Percentiles rank a stretch among this genome's conserved stretches.
Conservation (phyloP, 306 rosid species). For the Cucurbita maxima region DNA sequence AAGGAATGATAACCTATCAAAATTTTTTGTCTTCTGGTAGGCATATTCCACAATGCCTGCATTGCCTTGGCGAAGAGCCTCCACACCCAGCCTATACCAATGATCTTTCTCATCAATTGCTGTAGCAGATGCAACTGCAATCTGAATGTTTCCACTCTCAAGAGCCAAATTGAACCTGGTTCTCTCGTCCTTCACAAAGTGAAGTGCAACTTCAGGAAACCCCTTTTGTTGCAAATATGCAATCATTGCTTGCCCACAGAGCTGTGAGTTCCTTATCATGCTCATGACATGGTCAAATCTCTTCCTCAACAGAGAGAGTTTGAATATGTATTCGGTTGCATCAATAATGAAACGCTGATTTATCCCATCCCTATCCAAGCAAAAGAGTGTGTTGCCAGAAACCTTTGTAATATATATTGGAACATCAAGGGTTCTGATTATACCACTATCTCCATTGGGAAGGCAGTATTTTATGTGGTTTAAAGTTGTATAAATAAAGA, state of each 20-base stretch:
- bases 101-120: conserved; percentile 87
- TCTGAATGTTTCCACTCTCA: conserved; percentile 89
- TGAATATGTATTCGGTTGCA: conserved; percentile 77
- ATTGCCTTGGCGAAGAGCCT: conserved; percentile 93
- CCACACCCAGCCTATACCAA: conserved; percentile 85
- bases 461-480: conserved; percentile 87
- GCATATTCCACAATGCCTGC: conserved; percentile 86
- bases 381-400: conserved; percentile 55
- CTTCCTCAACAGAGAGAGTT: conserved; percentile 64
- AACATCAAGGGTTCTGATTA: conserved; percentile 70
- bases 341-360: conserved; percentile 48
- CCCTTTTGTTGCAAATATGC: conserved; percentile 93
- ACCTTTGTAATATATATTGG: conserved; percentile 85
- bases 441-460: conserved; percentile 87
- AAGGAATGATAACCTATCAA: conserved; percentile 78
- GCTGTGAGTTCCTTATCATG: conserved; percentile 82
- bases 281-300: conserved; percentile 74
- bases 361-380: conserved; percentile 93
- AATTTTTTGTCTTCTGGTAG: conserved; percentile 85
- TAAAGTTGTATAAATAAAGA: conserved; percentile 74
- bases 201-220: conserved; percentile 90
- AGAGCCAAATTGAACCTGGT: conserved; percentile 76
- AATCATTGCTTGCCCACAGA: conserved; percentile 91
- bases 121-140: conserved; percentile 84
- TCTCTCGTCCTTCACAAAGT: conserved; percentile 88